Base-by-base conservation (phyloP, 768 basidiomycete genomes). In the Leccinum subtestaceum region DNA sequence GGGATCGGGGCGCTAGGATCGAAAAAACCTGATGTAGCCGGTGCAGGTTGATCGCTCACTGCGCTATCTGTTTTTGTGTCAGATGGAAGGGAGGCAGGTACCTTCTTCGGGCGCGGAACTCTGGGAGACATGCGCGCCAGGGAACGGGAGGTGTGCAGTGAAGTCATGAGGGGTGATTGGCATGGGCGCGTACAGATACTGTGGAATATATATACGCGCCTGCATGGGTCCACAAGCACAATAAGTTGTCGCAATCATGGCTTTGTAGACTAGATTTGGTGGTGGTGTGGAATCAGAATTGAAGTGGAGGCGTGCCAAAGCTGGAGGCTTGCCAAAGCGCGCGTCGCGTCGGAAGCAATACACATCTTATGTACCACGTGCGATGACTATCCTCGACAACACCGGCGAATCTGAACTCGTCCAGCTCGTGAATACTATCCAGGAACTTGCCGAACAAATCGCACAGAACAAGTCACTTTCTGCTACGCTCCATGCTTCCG, bases 361-460 rank as follows among this genome's bases (percentile, higher is more conserved):
- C 32, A 13, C 32, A 34, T 13, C 29, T 29, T 29, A 29, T 29
- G 29, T 29, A 29, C 32, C 32, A 34, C 32, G 12, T 34, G 32
- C 62, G 58, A 85, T 85, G 84, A 81, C 81, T 60, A 80, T 86
- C 64, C 71, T 87, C 66, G 83, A 87, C 63, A 63, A 63, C 43
- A 57, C 69, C 57, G 78, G 76, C 61, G 88, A 89, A 57, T 75
- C 82, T 63, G 85, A 87, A 57, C 76, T 88, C 34, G 74, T 77
- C 66, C 85, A 83, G 53, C 80, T 92, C 52, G 84, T 86, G 82
- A 68, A 76, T 32, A 72, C 88, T 23, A 86, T 96, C 45, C 80
- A 83, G 23, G 93, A 95, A 72, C 84, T 97, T 40, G 84, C 89
- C 40, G 89, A 91, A 62, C 90, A 95, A 72, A 80, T 97, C 58